Conservation (phyloP, 1,139 yeast species). For the Yamadazyma mexicana region DNA sequence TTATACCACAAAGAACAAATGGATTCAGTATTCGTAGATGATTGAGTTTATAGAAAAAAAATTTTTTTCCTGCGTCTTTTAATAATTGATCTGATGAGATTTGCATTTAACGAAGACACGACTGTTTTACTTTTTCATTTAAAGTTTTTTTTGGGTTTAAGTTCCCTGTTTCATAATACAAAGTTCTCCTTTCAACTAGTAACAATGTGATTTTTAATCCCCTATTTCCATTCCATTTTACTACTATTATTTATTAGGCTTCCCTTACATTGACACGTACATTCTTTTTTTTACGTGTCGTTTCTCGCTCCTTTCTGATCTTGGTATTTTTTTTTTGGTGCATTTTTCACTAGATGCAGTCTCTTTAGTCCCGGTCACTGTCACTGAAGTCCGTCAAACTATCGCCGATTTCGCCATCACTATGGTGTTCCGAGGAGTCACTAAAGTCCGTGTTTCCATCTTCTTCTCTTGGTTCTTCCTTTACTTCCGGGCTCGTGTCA, state of each 20-base stretch:
- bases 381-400: constrained; percentile 11
- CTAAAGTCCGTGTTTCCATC: not conserved
- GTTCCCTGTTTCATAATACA: too few species aligned
- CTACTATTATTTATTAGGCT: too few species aligned
- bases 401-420: constrained; percentile 1
- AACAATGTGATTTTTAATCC: too few species aligned
- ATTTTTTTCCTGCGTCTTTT: constrained; percentile 8
- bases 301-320: not conserved
- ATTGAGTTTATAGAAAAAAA: constrained; percentile 1
- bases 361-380: not conserved
- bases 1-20: not conserved
- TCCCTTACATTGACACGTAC: too few species aligned
- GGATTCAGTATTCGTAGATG: constrained; percentile 1
- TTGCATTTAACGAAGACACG: not conserved
- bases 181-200: not conserved
- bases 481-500: not conserved
- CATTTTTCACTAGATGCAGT: too few species aligned
- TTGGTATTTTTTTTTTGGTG: not conserved
- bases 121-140: not conserved
- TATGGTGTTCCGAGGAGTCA: not conserved
- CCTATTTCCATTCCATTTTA: too few species aligned
- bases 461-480: not conserved
- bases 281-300: not conserved
- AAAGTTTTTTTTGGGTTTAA: not conserved
- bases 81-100: constrained; percentile 13